Percentiles rank a stretch among this genome's conserved stretches.
phyloP scores from a whole-genome alignment of 2,329 filamentous ascomycete species.

The Colletotrichum kahawae region DNA sequence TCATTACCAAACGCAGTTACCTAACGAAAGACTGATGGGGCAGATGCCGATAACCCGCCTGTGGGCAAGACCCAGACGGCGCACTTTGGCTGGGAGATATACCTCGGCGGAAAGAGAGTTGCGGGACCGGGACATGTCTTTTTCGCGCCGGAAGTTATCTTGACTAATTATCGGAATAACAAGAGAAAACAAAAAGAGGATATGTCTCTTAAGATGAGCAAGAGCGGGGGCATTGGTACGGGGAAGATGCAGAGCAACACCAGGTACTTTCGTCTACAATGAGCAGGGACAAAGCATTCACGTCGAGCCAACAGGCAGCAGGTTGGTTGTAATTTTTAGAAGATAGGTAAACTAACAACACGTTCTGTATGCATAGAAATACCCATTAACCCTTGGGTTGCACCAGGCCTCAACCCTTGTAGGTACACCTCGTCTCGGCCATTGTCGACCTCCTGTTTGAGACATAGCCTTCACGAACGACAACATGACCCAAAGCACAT shows the following conservation, averaged over 20 bases:
- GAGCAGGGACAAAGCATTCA: background rate
- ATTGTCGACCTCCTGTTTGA: background rate
- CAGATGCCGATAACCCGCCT: background rate
- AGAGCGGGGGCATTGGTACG: rapidly evolving
- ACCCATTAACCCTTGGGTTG: no score
- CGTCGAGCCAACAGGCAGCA: no score
- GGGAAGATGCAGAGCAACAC: background rate
- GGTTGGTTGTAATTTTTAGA: no score
- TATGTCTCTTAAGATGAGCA: rapidly evolving
- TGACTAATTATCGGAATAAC: background rate
- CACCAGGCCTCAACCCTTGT: no score
- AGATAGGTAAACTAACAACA: no score
- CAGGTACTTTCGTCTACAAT: rapidly evolving
- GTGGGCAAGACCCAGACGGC: background rate
- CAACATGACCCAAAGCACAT: background rate
- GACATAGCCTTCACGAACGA: rapidly evolving
- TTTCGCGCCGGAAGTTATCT: background rate
- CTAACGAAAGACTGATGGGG: background rate
- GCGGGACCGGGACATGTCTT: background rate
- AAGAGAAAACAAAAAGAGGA: rapidly evolving
- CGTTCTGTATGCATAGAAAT: no score
- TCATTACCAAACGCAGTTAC: background rate
- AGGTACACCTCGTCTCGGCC: background rate
- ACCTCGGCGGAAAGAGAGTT: background rate
- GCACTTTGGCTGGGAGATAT: background rate